Evolutionary conservation across 352 stramenopile species (phyloP).

Genomic region (Pythium inflatum): DNA sequence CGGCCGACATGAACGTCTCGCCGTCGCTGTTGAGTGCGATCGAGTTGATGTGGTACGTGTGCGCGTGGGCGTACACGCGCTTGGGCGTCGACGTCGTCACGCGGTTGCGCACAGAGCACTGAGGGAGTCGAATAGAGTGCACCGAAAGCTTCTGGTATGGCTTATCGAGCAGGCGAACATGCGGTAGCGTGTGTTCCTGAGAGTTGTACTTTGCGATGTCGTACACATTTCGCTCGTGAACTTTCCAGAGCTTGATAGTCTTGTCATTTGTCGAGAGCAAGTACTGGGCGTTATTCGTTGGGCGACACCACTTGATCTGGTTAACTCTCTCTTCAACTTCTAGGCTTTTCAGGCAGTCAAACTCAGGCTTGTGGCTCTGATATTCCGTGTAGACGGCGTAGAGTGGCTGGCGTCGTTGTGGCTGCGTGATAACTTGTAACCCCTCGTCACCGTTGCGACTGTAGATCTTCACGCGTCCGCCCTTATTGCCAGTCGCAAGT

Average conservation of each 20-base stretch:
- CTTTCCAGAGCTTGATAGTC: constrained; percentile 97
- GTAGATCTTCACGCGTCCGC: constrained; percentile 93
- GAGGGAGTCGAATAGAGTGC: constrained; percentile 56
- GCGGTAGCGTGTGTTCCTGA: constrained; percentile 28
- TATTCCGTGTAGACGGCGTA: constrained; percentile 92
- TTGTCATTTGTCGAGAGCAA: constrained; percentile 97
- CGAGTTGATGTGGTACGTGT: constrained; percentile 98
- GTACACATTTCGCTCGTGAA: constrained; percentile 81
- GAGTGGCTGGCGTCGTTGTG: constrained; percentile 34
- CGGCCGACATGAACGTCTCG: constrained; percentile 95
- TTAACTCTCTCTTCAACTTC: constrained; percentile 99
- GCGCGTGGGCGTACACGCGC: constrained; percentile 92
- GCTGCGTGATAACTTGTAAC: constrained; percentile 13
- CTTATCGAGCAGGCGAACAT: not conserved
- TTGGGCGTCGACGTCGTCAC: constrained; percentile 81
- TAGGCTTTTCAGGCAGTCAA: constrained; percentile 97
- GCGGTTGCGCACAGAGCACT: constrained; percentile 54
- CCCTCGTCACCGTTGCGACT: constrained; percentile 45
- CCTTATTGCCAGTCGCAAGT: constrained; percentile 94
- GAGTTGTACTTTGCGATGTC: constrained; percentile 80
- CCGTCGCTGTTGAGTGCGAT: constrained; percentile 94
- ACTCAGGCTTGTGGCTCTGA: constrained; percentile 97
- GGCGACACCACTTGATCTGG: constrained; percentile 95
- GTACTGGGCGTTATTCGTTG: constrained; percentile 89
- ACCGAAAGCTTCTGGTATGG: constrained; percentile 20